Conservation (phyloP, 768 basidiomycete genomes). For the Nidularia pulvinata region DNA sequence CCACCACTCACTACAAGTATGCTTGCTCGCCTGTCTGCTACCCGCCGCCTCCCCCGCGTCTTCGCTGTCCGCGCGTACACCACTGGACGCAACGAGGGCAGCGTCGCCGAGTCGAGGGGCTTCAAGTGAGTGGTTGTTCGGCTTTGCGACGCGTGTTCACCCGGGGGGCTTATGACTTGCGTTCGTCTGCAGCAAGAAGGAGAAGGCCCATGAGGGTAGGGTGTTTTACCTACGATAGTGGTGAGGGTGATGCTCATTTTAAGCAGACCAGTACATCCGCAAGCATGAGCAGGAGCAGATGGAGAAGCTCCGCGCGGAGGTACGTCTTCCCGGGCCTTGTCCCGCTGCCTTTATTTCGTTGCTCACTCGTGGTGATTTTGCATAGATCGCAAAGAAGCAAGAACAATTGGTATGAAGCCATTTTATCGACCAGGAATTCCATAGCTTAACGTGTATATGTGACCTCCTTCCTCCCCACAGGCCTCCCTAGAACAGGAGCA, state of each 20-base stretch:
- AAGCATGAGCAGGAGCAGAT: conserved; percentile 1
- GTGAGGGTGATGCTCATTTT: background rate
- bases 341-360: background rate
- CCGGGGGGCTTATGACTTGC: background rate
- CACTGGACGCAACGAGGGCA: conserved; percentile 1
- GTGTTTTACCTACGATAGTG: background rate
- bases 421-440: background rate
- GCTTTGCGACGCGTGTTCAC: background rate
- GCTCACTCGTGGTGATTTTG: background rate
- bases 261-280: conserved; percentile 2
- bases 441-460: background rate
- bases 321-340: background rate
- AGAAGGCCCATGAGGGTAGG: conserved; percentile 4
- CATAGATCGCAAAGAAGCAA: background rate
- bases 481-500: conserved; percentile 5
- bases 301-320: background rate
- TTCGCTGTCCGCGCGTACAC: conserved; percentile 1
- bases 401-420: background rate
- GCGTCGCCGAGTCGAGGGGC: conserved; percentile 2
- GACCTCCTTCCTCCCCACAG: background rate
- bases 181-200: conserved; percentile 1
- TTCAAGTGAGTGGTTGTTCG: conserved; percentile 5
- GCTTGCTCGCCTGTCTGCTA: background rate
- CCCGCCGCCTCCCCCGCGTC: background rate
- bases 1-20: conserved; percentile 1